phyloP scores from a whole-genome alignment of 75 land plant genomes.

The Sequoiadendron giganteum region DNA sequence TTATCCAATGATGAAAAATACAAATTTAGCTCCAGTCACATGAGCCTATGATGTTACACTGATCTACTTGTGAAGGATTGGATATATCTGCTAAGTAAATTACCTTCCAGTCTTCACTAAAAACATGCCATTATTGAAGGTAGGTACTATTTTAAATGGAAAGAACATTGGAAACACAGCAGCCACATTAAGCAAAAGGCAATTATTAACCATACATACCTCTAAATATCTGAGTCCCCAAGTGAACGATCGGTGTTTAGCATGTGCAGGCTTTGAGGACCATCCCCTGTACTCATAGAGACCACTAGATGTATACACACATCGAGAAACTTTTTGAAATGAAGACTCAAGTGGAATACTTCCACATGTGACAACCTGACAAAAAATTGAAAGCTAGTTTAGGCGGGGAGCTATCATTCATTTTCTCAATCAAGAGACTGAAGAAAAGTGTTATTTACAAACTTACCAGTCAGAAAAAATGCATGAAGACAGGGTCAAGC shows the following conservation, averaged over 20 bases:
- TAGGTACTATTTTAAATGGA: not conserved
- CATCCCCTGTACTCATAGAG: conserved; percentile 77
- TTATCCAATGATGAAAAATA: not conserved
- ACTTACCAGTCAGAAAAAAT: not conserved
- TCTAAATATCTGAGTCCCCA: conserved; percentile 79
- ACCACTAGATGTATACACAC: conserved; percentile 71
- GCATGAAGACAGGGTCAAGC: too few species aligned
- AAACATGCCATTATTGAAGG: not conserved
- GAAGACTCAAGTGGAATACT: conserved; percentile 78
- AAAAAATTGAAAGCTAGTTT: not conserved
- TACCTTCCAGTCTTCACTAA: not conserved
- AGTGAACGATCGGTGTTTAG: conserved; percentile 63
- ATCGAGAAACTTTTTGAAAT: conserved; percentile 68
- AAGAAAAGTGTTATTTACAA: not conserved
- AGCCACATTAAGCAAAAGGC: conserved; percentile 1
- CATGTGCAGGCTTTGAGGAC: conserved; percentile 68
- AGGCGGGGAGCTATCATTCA: not conserved
- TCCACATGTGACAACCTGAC: conserved; percentile 87
- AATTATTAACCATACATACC: conserved; percentile 34
- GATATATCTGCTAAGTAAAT: not conserved
- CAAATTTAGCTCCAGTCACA: conserved; percentile 3
- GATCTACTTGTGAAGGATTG: not conserved
- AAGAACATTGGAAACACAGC: not conserved
- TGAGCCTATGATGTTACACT: not conserved
- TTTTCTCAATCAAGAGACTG: not conserved